A percentile compares a stretch with the other conserved stretches of the same genome.
Evolutionary conservation across 1,284 basidiomycete species (phyloP).

Genomic region (Pseudozyma pruni): DNA sequence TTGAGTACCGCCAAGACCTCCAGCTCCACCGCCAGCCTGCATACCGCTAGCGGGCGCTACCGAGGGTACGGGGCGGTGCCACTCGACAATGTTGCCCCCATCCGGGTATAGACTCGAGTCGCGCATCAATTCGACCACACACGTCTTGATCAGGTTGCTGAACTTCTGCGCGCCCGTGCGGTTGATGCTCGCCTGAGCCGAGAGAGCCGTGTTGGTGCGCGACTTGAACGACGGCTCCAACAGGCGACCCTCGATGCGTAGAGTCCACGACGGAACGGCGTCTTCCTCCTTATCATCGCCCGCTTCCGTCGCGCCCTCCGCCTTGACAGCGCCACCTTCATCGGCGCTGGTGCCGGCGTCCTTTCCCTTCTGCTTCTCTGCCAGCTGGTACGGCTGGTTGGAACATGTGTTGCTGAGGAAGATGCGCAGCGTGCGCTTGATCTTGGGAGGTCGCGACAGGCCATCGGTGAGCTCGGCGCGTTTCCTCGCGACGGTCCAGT

Average conservation of each 20-base stretch:
- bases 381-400: constrained; percentile 73
- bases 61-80: constrained; percentile 70
- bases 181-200: constrained; percentile 61
- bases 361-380: constrained; percentile 55
- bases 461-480: constrained; percentile 76
- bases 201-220: constrained; percentile 58
- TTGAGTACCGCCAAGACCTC: constrained; percentile 50
- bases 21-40: constrained; percentile 61
- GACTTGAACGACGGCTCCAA: constrained; percentile 70
- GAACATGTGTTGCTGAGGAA: constrained; percentile 89
- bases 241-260: constrained; percentile 87
- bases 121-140: constrained; percentile 87
- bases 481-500: constrained; percentile 94
- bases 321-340: constrained; percentile 26
- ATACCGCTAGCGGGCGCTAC: constrained; percentile 51
- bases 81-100: constrained; percentile 65
- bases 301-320: constrained; percentile 23
- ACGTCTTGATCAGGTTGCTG: constrained; percentile 83
- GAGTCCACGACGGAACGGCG: constrained; percentile 87
- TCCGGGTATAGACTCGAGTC: constrained; percentile 82
- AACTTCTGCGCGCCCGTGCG: constrained; percentile 74
- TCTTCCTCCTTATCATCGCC: constrained; percentile 72
- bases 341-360: constrained; percentile 21
- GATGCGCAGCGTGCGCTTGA: constrained; percentile 84
- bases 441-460: constrained; percentile 68